Percentiles rank a stretch among this genome's conserved stretches.
Evolutionary conservation across 2,329 filamentous ascomycete species (phyloP).

Genomic region (Nemania sp.): DNA sequence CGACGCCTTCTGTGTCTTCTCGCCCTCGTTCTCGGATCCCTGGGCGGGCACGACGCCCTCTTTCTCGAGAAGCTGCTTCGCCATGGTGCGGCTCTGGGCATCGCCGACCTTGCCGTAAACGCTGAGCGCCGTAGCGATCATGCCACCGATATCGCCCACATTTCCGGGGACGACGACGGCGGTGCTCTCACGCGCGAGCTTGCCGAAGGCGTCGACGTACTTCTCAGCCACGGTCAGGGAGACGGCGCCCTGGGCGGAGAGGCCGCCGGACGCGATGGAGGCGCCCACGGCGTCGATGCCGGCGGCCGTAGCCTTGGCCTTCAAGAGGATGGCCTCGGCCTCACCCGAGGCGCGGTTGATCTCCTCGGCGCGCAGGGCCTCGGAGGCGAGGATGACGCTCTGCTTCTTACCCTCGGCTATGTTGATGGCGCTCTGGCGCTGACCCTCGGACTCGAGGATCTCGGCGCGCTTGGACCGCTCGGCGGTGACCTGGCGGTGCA

Average conservation of each 20-base stretch:
- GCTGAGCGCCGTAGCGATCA: conserved; percentile 95
- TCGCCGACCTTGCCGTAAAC: conserved; percentile 94
- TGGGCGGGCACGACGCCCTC: conserved; percentile 27
- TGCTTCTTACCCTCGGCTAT: conserved; percentile 98
- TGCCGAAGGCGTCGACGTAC: conserved; percentile 93
- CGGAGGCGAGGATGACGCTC: conserved; percentile 92
- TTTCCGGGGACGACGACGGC: conserved; percentile 95
- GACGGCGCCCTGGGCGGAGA: conserved; percentile 79
- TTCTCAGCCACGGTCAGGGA: conserved; percentile 93
- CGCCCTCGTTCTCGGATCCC: conserved; percentile 19
- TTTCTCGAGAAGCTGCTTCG: conserved; percentile 53
- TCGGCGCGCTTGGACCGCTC: conserved; percentile 97
- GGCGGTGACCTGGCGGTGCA: conserved; percentile 97
- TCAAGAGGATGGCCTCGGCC: conserved; percentile 87
- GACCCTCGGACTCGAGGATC: conserved; percentile 95
- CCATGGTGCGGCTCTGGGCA: conserved; percentile 71
- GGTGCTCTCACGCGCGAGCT: conserved; percentile 92
- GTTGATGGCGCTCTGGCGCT: conserved; percentile 96
- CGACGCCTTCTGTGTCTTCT: neutral
- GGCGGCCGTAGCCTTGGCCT: conserved; percentile 80
- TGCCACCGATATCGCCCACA: conserved; percentile 91
- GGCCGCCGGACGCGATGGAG: conserved; percentile 73
- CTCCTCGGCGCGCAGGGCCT: conserved; percentile 85
- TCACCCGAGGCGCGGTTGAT: conserved; percentile 94
- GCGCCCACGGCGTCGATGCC: conserved; percentile 87